phyloP scores from a whole-genome alignment of 2,329 filamentous ascomycete genomes.

The Talaromyces sp. region DNA sequence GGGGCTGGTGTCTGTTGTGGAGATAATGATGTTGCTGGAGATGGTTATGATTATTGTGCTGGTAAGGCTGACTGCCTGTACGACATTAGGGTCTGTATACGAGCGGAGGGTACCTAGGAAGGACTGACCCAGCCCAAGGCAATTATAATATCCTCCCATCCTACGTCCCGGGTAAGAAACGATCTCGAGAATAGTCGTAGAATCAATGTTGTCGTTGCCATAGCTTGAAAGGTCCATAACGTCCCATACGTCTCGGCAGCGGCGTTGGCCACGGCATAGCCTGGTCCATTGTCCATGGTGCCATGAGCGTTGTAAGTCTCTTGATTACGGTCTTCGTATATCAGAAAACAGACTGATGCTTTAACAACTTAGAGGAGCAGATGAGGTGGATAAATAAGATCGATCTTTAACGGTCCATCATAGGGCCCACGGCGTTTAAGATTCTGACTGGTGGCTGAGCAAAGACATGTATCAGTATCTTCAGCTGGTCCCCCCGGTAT shows the following conservation, averaged over 20 bases:
- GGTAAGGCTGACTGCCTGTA: not conserved
- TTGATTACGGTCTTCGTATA: not conserved
- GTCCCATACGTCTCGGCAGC: not conserved
- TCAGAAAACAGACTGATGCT: not conserved
- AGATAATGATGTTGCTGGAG: not conserved
- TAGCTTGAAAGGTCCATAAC: slow-evolving; percentile 6
- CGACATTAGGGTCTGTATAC: not conserved
- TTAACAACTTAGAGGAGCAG: not conserved
- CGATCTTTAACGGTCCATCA: not conserved
- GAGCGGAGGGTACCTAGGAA: too few species aligned
- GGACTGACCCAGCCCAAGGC: slow-evolving; percentile 1
- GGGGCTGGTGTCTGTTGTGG: not conserved
- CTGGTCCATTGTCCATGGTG: not conserved
- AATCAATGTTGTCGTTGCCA: slow-evolving; percentile 10
- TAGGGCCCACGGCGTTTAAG: not conserved
- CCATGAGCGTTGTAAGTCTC: not conserved
- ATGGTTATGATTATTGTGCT: not conserved
- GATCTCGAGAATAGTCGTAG: slow-evolving; percentile 1
- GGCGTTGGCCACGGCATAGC: not conserved
- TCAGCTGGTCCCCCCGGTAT: not conserved
- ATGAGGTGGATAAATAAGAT: not conserved
- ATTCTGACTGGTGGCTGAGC: not conserved
- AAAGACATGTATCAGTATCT: slow-evolving; percentile 1
- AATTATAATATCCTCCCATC: slow-evolving; percentile 11
- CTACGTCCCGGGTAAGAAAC: not conserved